Conservation (phyloP, 2,329 filamentous ascomycete genomes). For the Hymenoscyphus scutula region DNA sequence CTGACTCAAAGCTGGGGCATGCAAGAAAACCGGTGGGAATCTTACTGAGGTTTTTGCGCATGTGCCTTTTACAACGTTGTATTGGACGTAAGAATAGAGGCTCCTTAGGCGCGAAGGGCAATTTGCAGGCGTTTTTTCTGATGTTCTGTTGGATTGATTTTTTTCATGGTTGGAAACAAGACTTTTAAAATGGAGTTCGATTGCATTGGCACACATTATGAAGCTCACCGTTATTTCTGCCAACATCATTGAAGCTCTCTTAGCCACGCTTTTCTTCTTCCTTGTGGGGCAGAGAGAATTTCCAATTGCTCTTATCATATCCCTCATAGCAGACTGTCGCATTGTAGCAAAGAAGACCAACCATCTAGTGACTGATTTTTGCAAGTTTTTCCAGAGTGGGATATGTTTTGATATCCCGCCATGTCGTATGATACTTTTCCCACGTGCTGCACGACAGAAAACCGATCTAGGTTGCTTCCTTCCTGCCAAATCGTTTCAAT, state of each 20-base stretch:
- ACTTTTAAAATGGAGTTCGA: not conserved
- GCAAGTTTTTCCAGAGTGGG: not conserved
- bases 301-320: not conserved
- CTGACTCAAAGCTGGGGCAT: not conserved
- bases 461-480: not conserved
- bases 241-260: not conserved
- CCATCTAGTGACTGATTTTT: not conserved
- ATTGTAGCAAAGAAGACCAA: not conserved
- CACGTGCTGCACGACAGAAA: not conserved
- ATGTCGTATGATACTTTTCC: not conserved
- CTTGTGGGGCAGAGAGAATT: not conserved
- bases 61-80: not conserved
- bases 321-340: not conserved
- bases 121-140: not conserved
- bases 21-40: not conserved
- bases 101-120: too few relatives aligned
- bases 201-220: not conserved
- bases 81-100: not conserved
- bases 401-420: not conserved
- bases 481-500: too few relatives aligned
- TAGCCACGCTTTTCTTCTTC: not conserved
- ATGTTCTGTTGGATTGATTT: not conserved
- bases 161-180: not conserved
- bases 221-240: constrained; percentile 1
- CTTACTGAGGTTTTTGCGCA: not conserved